These are phyloP conservation scores for Trichoderma polysporum DNA, from an alignment of 2,329 filamentous ascomycete species.

Conservation along the genomic window DNA sequence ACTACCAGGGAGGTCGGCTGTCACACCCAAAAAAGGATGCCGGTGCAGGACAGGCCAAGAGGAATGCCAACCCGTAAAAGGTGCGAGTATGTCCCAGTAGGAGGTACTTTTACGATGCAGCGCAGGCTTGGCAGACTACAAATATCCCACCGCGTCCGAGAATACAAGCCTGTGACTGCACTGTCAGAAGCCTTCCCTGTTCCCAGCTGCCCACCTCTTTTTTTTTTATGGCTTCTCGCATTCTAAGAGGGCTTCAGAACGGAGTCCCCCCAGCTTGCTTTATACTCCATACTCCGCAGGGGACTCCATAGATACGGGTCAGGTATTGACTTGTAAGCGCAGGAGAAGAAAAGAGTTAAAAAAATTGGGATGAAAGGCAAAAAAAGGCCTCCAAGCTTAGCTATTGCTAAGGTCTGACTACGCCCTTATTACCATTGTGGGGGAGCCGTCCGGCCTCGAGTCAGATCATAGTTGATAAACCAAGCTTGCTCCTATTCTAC, in stretches of 20 bases:
- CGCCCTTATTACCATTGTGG: neutral
- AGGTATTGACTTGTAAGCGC: neutral
- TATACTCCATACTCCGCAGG: neutral
- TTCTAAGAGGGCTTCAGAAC: neutral
- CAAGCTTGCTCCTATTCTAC: neutral
- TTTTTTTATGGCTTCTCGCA: neutral
- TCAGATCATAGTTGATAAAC: constrained; percentile 2
- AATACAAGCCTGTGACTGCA: neutral
- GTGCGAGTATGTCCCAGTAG: too few relatives aligned
- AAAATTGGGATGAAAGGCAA: neutral
- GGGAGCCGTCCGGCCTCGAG: constrained; percentile 1
- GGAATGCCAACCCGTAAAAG: neutral
- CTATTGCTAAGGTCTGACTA: neutral
- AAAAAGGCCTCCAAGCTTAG: neutral
- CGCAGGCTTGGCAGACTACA: neutral
- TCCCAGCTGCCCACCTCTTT: neutral
- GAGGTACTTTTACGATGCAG: too few relatives aligned
- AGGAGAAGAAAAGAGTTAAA: neutral
- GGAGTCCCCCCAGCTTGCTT: neutral
- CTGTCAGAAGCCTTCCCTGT: neutral
- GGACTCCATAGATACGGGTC: neutral
- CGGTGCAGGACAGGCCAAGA: neutral
- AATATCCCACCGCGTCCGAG: neutral
- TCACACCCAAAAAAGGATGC: neutral
- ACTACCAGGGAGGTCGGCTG: neutral